Conservation (phyloP, 106 monocot genomes). For the Amphibolis antarctica region DNA sequence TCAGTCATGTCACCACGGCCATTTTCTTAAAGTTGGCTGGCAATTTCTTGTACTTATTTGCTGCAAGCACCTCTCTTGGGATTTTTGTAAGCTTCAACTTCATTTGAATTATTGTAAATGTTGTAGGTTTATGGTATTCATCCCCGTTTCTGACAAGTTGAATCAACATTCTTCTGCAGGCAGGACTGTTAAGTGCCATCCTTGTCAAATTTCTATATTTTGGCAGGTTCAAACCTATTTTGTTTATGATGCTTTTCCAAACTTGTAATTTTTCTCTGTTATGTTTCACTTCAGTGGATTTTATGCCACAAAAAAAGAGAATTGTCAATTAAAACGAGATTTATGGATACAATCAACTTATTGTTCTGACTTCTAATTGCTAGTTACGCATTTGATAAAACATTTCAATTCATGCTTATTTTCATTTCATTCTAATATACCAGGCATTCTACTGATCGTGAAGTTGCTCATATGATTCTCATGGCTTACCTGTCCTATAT, state of each 20-base stretch:
- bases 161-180: conserved; percentile 29
- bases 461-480: conserved; percentile 76
- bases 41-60: conserved; percentile 82
- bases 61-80: conserved; percentile 80
- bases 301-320: too few species aligned
- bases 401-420: not conserved
- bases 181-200: conserved; percentile 86
- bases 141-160: not conserved
- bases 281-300: too few species aligned
- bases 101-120: not conserved
- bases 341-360: too few species aligned
- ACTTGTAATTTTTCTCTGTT: too few species aligned
- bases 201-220: conserved; percentile 83
- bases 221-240: conserved; percentile 42
- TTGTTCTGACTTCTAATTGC: too few species aligned
- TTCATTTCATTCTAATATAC: not conserved
- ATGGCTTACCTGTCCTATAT: conserved; percentile 80
- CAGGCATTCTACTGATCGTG: conserved; percentile 84
- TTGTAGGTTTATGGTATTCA: not conserved
- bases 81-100: conserved; percentile 45
- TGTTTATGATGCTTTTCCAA: not conserved
- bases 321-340: too few species aligned
- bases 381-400: too few species aligned
- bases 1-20: conserved; percentile 47
- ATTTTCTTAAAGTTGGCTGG: conserved; percentile 43